Conservation (phyloP, 805 yeast genomes). For the Metschnikowia dekortorum region DNA sequence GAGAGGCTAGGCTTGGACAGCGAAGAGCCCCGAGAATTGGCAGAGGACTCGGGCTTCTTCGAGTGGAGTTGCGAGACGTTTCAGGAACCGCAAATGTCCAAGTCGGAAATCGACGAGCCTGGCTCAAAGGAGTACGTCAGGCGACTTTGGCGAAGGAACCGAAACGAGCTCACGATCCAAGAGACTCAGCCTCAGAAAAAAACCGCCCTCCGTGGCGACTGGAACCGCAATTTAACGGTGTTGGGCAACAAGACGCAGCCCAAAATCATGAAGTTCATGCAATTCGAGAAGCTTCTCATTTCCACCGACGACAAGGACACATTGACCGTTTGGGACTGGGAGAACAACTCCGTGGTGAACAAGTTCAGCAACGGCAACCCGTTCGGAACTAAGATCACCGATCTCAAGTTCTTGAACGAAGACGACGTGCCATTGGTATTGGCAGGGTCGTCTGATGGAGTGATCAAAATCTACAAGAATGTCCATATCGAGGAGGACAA, state of each 20-base stretch:
- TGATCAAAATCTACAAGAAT: slow-evolving; percentile 78
- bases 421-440: slow-evolving; percentile 83
- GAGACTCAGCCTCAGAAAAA: slow-evolving; percentile 90
- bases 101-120: slow-evolving; percentile 80
- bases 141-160: slow-evolving; percentile 81
- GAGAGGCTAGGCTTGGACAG: slow-evolving; percentile 33
- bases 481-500: slow-evolving; percentile 41
- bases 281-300: slow-evolving; percentile 80
- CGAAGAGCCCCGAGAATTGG: slow-evolving; percentile 27
- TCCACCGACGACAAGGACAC: slow-evolving; percentile 82
- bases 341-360: slow-evolving; percentile 48
- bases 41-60: slow-evolving; percentile 59
- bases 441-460: slow-evolving; percentile 92
- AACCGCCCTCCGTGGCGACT: slow-evolving; percentile 75
- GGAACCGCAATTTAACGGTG: slow-evolving; percentile 62
- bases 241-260: slow-evolving; percentile 79
- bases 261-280: slow-evolving; percentile 72
- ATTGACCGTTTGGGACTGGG: slow-evolving; percentile 88
- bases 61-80: slow-evolving; percentile 85
- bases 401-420: slow-evolving; percentile 80
- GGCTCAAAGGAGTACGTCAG: slow-evolving; percentile 83
- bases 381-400: slow-evolving; percentile 83
- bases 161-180: slow-evolving; percentile 82
- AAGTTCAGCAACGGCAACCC: slow-evolving; percentile 83
- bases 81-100: slow-evolving; percentile 93